Evolutionary conservation across 225 moss, liverwort and hornwort species (phyloP).

Genomic region (Sphagnum tenellum): DNA sequence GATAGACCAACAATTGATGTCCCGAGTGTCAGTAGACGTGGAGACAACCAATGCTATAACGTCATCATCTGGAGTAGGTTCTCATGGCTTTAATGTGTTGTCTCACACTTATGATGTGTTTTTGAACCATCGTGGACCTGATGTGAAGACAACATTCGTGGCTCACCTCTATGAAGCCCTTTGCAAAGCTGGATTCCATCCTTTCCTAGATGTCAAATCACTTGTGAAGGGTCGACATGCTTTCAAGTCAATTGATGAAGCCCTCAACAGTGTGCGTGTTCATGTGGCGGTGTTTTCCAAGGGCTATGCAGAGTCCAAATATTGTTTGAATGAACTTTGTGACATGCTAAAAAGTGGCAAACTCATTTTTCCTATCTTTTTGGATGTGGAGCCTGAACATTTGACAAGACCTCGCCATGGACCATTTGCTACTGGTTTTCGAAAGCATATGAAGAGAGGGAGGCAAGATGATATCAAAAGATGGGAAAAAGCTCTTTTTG

Average conservation of each 20-base stretch:
- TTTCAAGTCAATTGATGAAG: constrained; percentile 14
- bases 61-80: no score
- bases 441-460: not conserved
- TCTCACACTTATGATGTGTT: constrained; percentile 18
- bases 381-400: constrained; percentile 16
- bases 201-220: constrained; percentile 18
- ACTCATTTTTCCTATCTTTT: constrained; percentile 20
- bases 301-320: constrained; percentile 21
- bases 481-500: constrained; percentile 17
- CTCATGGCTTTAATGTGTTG: no score
- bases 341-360: constrained; percentile 13
- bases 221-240: constrained; percentile 14
- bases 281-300: constrained; percentile 21
- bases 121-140: constrained; percentile 18
- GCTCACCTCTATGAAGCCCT: constrained; percentile 28
- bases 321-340: constrained; percentile 21
- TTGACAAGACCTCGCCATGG: constrained; percentile 15
- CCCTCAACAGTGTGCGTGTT: constrained; percentile 12
- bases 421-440: constrained; percentile 13
- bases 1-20: no score
- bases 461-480: not conserved
- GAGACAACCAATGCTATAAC: no score
- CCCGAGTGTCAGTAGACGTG: no score
- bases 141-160: constrained; percentile 17
- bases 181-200: constrained; percentile 13